Base-by-base conservation (phyloP, 305 asterid genomes). In the Fraxinus dipetala region DNA sequence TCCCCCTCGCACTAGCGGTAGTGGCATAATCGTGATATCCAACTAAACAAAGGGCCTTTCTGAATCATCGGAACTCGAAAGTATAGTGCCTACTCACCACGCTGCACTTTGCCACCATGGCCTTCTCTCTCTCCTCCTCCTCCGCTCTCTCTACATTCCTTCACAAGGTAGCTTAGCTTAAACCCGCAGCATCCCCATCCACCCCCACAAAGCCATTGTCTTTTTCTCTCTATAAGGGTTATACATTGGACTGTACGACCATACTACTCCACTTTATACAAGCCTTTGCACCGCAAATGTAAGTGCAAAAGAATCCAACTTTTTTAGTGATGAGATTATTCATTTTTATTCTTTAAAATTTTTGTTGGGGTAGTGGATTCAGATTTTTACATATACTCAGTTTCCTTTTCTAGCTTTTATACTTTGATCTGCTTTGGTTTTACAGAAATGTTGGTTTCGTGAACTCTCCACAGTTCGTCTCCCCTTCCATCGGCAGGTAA, bases 161-260 rank as follows among this genome's bases (percentile, higher is more conserved):
- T 85, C 82, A 78, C 88, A 79, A 81, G 85, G 91, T 89, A 85
- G 88, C 91, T 89, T 89, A 84, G 88, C 91, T 89, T 90, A 81
- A 87, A 83, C 85, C 87, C 80, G 36, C 85, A 69, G 86, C 85
- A 76, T 84, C 80, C 75, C 86, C 76, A 30, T 79, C 30, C 11
- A 13, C 83, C 75, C 45, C 70, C 77, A 18, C 75, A 18, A 61
- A 65, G 22, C 43, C 70, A 59, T 85, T 75, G 56, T 51, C 30
- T 28, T 31, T 59, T 67, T 78, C 63, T 80, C 86, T 82, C 87
- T 65, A 85, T 28, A 78, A 84, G 90, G 89, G 88, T 86, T 4
- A 85, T 87, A 83, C 90, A 87, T 85, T 85, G 85, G 72, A 65
- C 11, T 76, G 59, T 31, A 38, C 78, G 65, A 67, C 81, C 31